Conservation (phyloP, 495 filamentous ascomycete genomes). For the Rhizodiscina lignyota region DNA sequence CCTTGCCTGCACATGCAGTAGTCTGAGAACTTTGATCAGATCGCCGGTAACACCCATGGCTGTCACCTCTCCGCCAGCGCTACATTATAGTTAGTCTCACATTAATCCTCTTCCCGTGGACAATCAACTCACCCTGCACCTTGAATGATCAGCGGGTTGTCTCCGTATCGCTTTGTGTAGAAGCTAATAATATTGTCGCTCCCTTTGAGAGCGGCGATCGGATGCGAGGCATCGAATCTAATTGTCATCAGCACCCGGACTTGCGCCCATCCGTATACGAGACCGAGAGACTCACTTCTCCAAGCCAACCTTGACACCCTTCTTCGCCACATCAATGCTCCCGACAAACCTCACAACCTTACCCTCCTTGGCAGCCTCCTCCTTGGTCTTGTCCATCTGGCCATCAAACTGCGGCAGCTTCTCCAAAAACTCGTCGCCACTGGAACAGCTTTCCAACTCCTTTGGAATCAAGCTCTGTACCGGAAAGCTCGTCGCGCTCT, state of each 20-base stretch:
- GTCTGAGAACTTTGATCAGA: slow-evolving; percentile 61
- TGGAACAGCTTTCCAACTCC: slow-evolving; percentile 55
- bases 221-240: slow-evolving; percentile 31
- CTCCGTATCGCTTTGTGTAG: slow-evolving; percentile 85
- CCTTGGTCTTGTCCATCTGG: slow-evolving; percentile 70
- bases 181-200: slow-evolving; percentile 98
- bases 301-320: slow-evolving; percentile 72
- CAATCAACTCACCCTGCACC: slow-evolving; percentile 49
- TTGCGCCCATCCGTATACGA: neutral
- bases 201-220: slow-evolving; percentile 85
- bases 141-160: slow-evolving; percentile 80
- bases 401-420: slow-evolving; percentile 60
- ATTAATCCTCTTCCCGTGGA: slow-evolving; percentile 2
- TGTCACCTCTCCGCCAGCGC: slow-evolving; percentile 82
- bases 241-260: neutral
- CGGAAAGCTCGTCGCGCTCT: slow-evolving; percentile 68
- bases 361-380: slow-evolving; percentile 58
- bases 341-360: slow-evolving; percentile 93
- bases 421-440: slow-evolving; percentile 67
- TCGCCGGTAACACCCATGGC: slow-evolving; percentile 91
- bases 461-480: slow-evolving; percentile 81
- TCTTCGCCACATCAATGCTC: slow-evolving; percentile 63
- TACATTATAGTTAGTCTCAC: no score
- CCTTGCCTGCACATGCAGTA: no score
- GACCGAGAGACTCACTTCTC: slow-evolving; percentile 36